phyloP scores from a whole-genome alignment of 805 yeast genomes.

The Wickerhamiella vanderwaltii region DNA sequence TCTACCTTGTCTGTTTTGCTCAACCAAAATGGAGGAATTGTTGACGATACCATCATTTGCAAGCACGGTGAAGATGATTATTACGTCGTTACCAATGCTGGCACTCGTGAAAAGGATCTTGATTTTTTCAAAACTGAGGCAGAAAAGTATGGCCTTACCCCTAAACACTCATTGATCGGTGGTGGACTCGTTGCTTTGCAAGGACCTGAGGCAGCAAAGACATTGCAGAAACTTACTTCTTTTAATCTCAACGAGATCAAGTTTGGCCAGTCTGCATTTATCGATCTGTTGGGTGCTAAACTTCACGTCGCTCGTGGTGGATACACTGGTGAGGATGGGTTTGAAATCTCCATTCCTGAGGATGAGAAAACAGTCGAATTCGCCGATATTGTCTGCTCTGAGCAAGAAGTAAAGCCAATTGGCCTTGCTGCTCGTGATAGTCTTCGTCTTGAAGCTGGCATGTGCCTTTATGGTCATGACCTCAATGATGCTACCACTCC shows the following conservation, averaged over 20 bases:
- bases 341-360: constrained; percentile 70
- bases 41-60: constrained; percentile 86
- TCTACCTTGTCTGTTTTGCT: constrained; percentile 70
- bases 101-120: constrained; percentile 74
- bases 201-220: constrained; percentile 73
- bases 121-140: constrained; percentile 48
- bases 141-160: constrained; percentile 27
- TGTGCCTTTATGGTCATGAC: constrained; percentile 95
- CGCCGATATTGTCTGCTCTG: constrained; percentile 45
- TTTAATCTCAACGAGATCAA: constrained; percentile 46
- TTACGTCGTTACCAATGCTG: constrained; percentile 93
- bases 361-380: constrained; percentile 42
- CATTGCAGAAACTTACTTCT: constrained; percentile 51
- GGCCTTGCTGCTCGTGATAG: constrained; percentile 99
- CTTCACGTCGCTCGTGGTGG: constrained; percentile 90
- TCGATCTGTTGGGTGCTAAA: constrained; percentile 31
- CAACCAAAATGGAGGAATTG: constrained; percentile 68
- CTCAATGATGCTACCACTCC: constrained; percentile 71
- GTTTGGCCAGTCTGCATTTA: constrained; percentile 59
- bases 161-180: constrained; percentile 37
- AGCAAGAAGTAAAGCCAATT: constrained; percentile 55
- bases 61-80: constrained; percentile 59
- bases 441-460: constrained; percentile 89
- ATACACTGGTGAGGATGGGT: constrained; percentile 97
- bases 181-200: constrained; percentile 81